Percentiles rank a stretch among this genome's conserved stretches.
Conservation (phyloP, 768 basidiomycete species). For the Trametes cingulata region DNA sequence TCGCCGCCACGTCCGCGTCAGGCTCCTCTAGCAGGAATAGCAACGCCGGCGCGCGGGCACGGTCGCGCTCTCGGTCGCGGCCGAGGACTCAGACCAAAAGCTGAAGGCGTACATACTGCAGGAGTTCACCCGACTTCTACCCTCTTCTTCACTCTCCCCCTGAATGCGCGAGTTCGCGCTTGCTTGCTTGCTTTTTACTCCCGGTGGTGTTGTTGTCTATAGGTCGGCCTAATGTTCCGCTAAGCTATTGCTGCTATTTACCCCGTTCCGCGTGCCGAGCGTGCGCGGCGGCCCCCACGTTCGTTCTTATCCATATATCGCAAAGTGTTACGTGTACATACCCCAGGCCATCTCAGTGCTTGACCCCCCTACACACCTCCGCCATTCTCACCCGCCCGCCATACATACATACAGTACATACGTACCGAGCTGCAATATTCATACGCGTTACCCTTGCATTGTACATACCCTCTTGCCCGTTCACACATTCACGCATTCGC, state of each 20-base stretch:
- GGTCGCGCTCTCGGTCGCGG: constrained; percentile 3
- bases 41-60: neutral
- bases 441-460: constrained; percentile 11
- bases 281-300: constrained; percentile 17
- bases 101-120: neutral
- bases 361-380: neutral
- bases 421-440: neutral
- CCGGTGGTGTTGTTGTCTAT: constrained; percentile 4
- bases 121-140: neutral
- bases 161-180: neutral
- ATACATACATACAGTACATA: neutral
- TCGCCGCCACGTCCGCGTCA: neutral
- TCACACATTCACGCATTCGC: neutral
- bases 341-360: neutral
- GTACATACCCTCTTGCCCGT: constrained; percentile 13
- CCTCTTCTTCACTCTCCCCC: neutral
- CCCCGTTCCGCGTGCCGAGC: neutral
- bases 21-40: neutral
- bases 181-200: neutral
- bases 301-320: constrained; percentile 8
- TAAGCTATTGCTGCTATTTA: constrained; percentile 15
- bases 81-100: neutral
- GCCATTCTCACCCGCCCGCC: neutral
- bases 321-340: constrained; percentile 14
- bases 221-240: constrained; percentile 13